A percentile compares a stretch with the other conserved stretches of the same genome.
Conservation (phyloP, 2,329 filamentous ascomycete species). For the Monosporascus sp. region DNA sequence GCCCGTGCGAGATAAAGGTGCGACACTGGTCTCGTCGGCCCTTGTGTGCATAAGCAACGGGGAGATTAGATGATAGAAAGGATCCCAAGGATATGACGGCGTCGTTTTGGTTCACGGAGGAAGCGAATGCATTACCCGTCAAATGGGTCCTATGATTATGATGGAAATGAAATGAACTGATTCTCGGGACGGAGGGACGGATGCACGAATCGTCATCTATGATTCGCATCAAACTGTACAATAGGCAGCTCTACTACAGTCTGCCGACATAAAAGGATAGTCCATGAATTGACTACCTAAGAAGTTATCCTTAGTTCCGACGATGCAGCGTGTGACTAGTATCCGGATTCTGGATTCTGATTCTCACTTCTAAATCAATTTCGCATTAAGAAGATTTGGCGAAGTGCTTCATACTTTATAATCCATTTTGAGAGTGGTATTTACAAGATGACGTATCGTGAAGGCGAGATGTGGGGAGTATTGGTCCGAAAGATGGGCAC, state of each 20-base stretch:
- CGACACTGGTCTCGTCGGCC: not conserved
- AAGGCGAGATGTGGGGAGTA: too few relatives aligned
- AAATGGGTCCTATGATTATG: not conserved
- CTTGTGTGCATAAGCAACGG: not conserved
- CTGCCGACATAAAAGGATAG: not conserved
- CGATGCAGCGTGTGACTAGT: too few relatives aligned
- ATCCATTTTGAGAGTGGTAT: too few relatives aligned
- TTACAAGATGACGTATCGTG: too few relatives aligned
- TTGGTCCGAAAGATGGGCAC: too few relatives aligned
- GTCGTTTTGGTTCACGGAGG: not conserved
- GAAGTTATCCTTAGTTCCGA: not conserved
- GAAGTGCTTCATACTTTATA: too few relatives aligned
- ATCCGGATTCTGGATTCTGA: too few relatives aligned
- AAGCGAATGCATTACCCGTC: not conserved
- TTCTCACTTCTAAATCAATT: too few relatives aligned
- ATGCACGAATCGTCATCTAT: not conserved
- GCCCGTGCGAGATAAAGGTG: conserved; percentile 40
- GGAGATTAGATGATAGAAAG: not conserved
- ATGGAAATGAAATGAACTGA: not conserved
- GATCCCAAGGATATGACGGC: not conserved
- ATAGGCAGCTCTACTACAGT: not conserved
- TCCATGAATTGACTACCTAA: not conserved
- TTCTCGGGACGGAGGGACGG: not conserved
- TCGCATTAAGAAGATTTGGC: too few relatives aligned
- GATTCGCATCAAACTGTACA: not conserved